Base-by-base conservation (phyloP, 1,284 basidiomycete species). In the Ustilago esculenta region DNA sequence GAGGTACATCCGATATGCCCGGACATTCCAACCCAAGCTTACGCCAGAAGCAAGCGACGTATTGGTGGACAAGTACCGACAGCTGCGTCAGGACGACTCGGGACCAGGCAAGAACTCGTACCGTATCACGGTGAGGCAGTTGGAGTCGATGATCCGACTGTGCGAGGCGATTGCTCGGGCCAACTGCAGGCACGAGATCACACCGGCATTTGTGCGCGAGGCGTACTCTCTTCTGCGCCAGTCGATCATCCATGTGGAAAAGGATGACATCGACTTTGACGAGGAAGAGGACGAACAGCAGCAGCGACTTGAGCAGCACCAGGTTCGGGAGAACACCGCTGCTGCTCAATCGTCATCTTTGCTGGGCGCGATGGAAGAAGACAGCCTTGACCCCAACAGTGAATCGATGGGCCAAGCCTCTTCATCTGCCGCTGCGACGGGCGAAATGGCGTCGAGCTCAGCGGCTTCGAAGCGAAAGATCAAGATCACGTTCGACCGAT, bases 191-290 rank as follows among this genome's bases (percentile, higher is more conserved):
- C 86, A 89, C 24, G 92, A 95, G 83, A 76, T 78, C 35, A 74
- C 68, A 0, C 94, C 94, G 0, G 89, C 87, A 1, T 97, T 96
- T 80, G 96, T 99, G 15, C 88, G 92, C 25, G 96, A 99, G 84
- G 95, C 96, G 2, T 98, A 92, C 84, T 89, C 88, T 24, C 88
- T 99, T 12, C 85, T 99, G 18, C 88, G 92, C 32, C 94, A 98
- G 83, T 98, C 94, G 3, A 99, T 98, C 84, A 98, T 98, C 76
- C 96, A 98, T 79, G 95, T 99, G 68, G 96, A 98, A 82, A 94
- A 98, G 83, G 96, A 99, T 80, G 95, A 98, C 76, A 90, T 99
- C 79, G 92, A 94, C 81, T 92, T 98, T 79, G 95, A 98, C 78
- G 93, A 96, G 66, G 94, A 96, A 79, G 92, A 94, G 15, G 67